Conservation (phyloP, 495 filamentous ascomycete genomes). For the Amphirosellinia nigrospora region DNA sequence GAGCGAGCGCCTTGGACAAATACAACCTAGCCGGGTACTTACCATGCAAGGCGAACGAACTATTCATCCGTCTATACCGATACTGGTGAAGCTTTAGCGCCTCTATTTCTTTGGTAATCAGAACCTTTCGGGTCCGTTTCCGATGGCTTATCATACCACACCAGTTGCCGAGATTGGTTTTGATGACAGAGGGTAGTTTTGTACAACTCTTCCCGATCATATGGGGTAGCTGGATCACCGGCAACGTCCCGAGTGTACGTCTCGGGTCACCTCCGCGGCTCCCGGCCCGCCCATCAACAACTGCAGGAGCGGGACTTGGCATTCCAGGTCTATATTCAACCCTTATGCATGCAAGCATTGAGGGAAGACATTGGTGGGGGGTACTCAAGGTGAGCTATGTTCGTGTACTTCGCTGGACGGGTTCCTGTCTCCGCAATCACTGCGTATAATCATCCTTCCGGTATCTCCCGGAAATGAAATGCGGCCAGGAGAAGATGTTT, state of each 20-base stretch:
- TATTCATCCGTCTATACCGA: background rate
- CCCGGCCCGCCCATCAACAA: background rate
- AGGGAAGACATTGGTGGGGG: background rate
- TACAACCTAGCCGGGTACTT: background rate
- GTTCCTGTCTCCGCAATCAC: background rate
- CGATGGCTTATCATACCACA: background rate
- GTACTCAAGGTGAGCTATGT: background rate
- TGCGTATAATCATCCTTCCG: background rate
- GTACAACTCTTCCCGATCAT: background rate
- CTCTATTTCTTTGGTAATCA: background rate
- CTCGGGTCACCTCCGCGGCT: background rate
- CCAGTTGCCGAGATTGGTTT: background rate
- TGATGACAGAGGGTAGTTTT: background rate
- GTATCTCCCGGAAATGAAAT: background rate
- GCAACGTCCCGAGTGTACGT: background rate
- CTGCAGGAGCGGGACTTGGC: background rate
- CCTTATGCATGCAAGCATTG: background rate
- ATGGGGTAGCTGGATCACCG: background rate
- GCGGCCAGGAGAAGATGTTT: background rate
- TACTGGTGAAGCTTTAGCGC: background rate
- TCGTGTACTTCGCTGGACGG: background rate
- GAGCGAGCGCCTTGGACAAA: too few relatives aligned
- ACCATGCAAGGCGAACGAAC: background rate
- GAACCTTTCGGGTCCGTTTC: background rate
- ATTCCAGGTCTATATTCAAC: background rate